phyloP scores from a whole-genome alignment of 2,329 filamentous ascomycete genomes.

The Atkinsonella hypoxylon region DNA sequence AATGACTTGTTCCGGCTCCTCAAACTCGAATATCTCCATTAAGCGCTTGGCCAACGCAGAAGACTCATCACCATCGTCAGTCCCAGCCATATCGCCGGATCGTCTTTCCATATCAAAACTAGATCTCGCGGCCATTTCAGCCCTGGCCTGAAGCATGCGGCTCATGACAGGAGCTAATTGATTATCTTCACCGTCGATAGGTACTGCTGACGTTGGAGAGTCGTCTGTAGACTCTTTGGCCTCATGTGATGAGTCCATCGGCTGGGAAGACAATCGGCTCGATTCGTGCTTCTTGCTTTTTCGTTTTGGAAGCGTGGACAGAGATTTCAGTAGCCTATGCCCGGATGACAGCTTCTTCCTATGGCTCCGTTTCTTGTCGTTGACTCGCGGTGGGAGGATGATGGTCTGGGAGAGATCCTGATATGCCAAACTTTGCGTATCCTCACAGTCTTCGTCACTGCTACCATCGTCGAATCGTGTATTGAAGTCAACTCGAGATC shows the following conservation, averaged over 20 bases:
- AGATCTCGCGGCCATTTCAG: constrained; percentile 46
- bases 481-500: constrained; percentile 71
- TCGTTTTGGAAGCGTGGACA: constrained; percentile 46
- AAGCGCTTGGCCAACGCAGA: constrained; percentile 57
- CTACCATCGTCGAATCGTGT: constrained; percentile 67
- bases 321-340: constrained; percentile 51
- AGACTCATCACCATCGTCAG: constrained; percentile 27
- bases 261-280: constrained; percentile 28
- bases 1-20: constrained; percentile 71
- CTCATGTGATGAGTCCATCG: constrained; percentile 20
- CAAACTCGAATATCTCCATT: constrained; percentile 78
- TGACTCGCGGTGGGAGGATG: constrained; percentile 22
- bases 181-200: constrained; percentile 21
- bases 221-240: constrained; percentile 15
- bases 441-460: constrained; percentile 65
- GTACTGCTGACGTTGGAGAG: constrained; percentile 11
- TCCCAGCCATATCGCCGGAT: constrained; percentile 27
- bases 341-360: constrained; percentile 47
- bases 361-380: constrained; percentile 29
- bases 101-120: constrained; percentile 42
- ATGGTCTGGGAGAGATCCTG: constrained; percentile 29
- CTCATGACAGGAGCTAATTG: constrained; percentile 61
- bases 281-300: constrained; percentile 27
- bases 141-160: constrained; percentile 62
- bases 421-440: constrained; percentile 29